These are phyloP conservation scores for Basidiobolus meristosporus DNA, from an alignment of 371 early-diverging fungal genomes.

Conservation along the genomic window DNA sequence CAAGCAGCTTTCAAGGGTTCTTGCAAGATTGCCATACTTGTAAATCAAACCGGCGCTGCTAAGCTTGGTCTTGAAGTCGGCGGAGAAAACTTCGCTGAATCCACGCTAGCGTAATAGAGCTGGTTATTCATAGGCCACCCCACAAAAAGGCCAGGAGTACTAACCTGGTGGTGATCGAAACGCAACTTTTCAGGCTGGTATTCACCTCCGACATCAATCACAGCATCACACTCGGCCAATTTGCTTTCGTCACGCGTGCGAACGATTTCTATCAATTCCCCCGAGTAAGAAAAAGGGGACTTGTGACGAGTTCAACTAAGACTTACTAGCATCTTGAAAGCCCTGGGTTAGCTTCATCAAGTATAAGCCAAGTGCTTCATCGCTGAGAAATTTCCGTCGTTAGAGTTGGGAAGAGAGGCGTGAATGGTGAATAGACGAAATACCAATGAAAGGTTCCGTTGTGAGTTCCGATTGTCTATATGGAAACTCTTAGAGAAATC, in stretches of 20 bases:
- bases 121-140: background rate
- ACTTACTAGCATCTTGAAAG: conserved; percentile 37
- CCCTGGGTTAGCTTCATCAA: conserved; percentile 56
- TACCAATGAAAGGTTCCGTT: conserved; percentile 76
- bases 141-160: too few species aligned
- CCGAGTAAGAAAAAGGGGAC: conserved; percentile 7
- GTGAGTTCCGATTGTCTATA: conserved; percentile 60
- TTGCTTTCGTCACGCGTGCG: conserved; percentile 76
- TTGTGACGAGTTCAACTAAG: background rate
- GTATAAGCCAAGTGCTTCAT: conserved; percentile 88
- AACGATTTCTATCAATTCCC: conserved; percentile 22
- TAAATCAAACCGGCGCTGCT: conserved; percentile 84
- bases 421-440: background rate
- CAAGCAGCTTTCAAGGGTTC: background rate
- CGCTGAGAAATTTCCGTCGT: conserved; percentile 15
- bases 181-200: conserved; percentile 62
- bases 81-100: conserved; percentile 76
- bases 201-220: conserved; percentile 95
- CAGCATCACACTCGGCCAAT: conserved; percentile 65
- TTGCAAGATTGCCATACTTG: conserved; percentile 22
- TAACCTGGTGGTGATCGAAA: conserved; percentile 92
- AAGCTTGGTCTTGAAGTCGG: conserved; percentile 59
- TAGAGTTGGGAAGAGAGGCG: background rate
- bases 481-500: too few species aligned
- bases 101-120: conserved; percentile 26